phyloP scores from a whole-genome alignment of 2,329 filamentous ascomycete species.

The Biscogniauxia marginata region DNA sequence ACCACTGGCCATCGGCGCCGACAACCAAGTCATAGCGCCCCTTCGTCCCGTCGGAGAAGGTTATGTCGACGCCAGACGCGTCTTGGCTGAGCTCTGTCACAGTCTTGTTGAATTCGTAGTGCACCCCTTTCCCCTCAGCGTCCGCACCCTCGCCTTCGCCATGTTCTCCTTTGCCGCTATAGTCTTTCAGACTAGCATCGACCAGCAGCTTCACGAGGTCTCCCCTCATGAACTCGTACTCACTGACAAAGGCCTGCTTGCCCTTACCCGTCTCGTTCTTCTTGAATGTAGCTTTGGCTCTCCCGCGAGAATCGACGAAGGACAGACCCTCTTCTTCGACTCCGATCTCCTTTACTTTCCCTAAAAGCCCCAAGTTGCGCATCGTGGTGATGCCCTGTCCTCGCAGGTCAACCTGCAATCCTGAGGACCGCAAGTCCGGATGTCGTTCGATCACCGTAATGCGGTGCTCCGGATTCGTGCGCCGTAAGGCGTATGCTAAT shows the following conservation, averaged over 20 bases:
- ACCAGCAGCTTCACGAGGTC: constrained; percentile 35
- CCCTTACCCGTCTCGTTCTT: constrained; percentile 29
- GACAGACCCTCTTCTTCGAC: constrained; percentile 41
- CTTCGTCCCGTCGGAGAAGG: constrained; percentile 42
- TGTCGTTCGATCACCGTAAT: constrained; percentile 46
- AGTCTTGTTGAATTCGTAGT: constrained; percentile 28
- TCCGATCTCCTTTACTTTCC: constrained; percentile 32
- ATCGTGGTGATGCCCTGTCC: constrained; percentile 41
- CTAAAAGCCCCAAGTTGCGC: constrained; percentile 38
- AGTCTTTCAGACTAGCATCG: constrained; percentile 4
- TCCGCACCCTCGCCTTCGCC: not conserved
- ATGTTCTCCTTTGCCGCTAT: not conserved
- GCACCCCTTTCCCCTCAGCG: constrained; percentile 13
- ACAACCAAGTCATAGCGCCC: constrained; percentile 51
- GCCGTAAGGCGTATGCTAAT: constrained; percentile 43
- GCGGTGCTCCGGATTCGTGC: constrained; percentile 18
- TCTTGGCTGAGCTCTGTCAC: constrained; percentile 30
- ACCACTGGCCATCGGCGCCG: constrained; percentile 53
- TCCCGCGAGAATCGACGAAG: constrained; percentile 34
- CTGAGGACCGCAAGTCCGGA: constrained; percentile 36
- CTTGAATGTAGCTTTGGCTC: constrained; percentile 24
- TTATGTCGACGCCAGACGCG: constrained; percentile 23
- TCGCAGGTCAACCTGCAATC: constrained; percentile 46
- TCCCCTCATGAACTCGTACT: constrained; percentile 38
- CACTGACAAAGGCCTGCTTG: constrained; percentile 34